Base-by-base conservation (phyloP, 495 filamentous ascomycete genomes). In the Neurospora tetrasperma region DNA sequence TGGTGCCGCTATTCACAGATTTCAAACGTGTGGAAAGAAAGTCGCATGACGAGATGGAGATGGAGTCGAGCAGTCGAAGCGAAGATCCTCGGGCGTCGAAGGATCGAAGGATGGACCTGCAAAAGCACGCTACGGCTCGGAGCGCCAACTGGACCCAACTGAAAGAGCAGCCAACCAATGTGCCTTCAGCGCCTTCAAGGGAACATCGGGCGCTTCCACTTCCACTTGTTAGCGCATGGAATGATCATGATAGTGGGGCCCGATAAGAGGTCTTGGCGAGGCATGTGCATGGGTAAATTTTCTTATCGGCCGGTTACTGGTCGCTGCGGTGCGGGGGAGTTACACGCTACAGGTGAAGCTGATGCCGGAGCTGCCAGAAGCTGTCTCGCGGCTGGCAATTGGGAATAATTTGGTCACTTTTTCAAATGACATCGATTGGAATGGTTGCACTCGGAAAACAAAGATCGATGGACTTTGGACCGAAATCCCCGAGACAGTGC, bases 241-340 rank as follows among this genome's bases (percentile, higher is more conserved):
- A 62, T 62, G 54, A 31, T 62, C 48, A 31, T 4, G 48, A 75
- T 74, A 76, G 71, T 0, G 75, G 77, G 70, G 75, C 71, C 12
- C 40, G 74, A 78, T 79, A 76, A 75, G 71, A 12, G 27, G 16
- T 70, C 23, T 31, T 35, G 23, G 54, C 54, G 12, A 62, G 31
- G 8, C 23, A 62, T 31, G 23, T 27, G 73, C 48, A 69, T 44
- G 27, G 70, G 70, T 59, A 69, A 74, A 59, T 75, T 75, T 75
- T 71, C 46, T 43, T 71, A 71, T 75, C 72, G 71, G 40, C 8
- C 16, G 46, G 46, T 54, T 9, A 23, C 46, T 54, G 46, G 23
- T 54, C 23, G 23, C 12, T 62, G 48, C 11, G 6, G 48, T 62
- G 54, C 54, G 54, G 54, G 54, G 48, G 27, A 62, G 8, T n/a